These are phyloP conservation scores for Aspergillus sclerotioniger DNA, from an alignment of 495 filamentous ascomycete genomes.

Conservation along the genomic window DNA sequence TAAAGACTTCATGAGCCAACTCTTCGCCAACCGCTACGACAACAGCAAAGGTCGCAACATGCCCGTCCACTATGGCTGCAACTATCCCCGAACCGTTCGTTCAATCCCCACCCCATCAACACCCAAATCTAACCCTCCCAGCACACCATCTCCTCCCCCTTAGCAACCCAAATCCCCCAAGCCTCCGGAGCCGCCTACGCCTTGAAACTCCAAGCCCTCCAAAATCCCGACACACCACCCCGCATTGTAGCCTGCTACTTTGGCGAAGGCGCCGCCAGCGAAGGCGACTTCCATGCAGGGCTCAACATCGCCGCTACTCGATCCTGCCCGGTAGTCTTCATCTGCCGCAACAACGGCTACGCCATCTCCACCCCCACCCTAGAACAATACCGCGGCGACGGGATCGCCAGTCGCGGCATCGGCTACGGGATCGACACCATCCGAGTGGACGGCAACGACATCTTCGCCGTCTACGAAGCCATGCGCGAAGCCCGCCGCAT, in stretches of 20 bases:
- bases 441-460: conserved; percentile 94
- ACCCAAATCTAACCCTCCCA: conserved; percentile 27
- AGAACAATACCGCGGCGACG: conserved; percentile 96
- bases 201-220: conserved; percentile 77
- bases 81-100: conserved; percentile 74
- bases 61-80: conserved; percentile 94
- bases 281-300: conserved; percentile 97
- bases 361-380: conserved; percentile 93
- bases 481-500: conserved; percentile 74
- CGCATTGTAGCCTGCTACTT: conserved; percentile 88
- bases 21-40: conserved; percentile 88
- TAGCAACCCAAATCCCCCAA: conserved; percentile 96
- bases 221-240: conserved; percentile 63
- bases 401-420: conserved; percentile 90
- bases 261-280: conserved; percentile 94
- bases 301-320: conserved; percentile 95
- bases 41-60: conserved; percentile 85
- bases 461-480: conserved; percentile 87
- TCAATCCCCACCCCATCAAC: neutral
- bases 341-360: conserved; percentile 97
- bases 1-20: conserved; percentile 88
- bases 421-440: conserved; percentile 98
- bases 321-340: conserved; percentile 86
- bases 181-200: conserved; percentile 93
- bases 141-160: conserved; percentile 91